Evolutionary conservation across 1,284 basidiomycete genomes (phyloP).

Genomic region (Athelia psychrophila): DNA sequence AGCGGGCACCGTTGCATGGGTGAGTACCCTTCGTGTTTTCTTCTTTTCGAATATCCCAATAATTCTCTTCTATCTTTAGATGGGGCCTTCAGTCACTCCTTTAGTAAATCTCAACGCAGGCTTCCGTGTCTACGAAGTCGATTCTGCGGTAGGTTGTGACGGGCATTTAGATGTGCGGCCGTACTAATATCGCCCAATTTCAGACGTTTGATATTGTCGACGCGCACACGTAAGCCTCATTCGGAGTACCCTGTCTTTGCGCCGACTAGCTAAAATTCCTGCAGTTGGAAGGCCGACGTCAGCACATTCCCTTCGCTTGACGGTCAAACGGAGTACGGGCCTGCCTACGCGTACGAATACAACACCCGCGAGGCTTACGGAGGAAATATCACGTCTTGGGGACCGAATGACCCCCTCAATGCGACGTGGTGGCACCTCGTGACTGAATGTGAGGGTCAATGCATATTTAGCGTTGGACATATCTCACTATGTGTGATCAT

Average conservation of each 20-base stretch:
- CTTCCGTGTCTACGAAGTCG: conserved; percentile 78
- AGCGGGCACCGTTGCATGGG: conserved; percentile 59
- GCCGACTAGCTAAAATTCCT: not conserved
- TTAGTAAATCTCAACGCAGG: conserved; percentile 75
- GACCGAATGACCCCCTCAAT: conserved; percentile 39
- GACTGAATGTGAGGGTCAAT: conserved; percentile 31
- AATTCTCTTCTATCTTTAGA: conserved; percentile 27
- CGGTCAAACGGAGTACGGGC: conserved; percentile 26
- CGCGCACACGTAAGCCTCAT: conserved; percentile 31
- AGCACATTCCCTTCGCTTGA: conserved; percentile 31
- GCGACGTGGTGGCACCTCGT: conserved; percentile 50
- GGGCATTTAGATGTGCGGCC: too few species aligned
- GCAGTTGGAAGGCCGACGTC: conserved; percentile 34
- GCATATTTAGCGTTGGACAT: too few species aligned
- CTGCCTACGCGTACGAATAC: conserved; percentile 41
- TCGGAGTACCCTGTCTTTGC: not conserved
- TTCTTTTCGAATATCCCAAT: too few species aligned
- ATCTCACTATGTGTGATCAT: too few species aligned
- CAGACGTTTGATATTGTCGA: conserved; percentile 40
- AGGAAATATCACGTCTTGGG: conserved; percentile 37
- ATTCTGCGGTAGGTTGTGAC: conserved; percentile 52
- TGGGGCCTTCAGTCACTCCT: conserved; percentile 72
- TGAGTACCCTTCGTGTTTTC: conserved; percentile 50
- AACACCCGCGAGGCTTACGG: conserved; percentile 40
- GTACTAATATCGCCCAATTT: not conserved